Conservation (phyloP, 352 stramenopile genomes). For the Phytopythium aichiense region DNA sequence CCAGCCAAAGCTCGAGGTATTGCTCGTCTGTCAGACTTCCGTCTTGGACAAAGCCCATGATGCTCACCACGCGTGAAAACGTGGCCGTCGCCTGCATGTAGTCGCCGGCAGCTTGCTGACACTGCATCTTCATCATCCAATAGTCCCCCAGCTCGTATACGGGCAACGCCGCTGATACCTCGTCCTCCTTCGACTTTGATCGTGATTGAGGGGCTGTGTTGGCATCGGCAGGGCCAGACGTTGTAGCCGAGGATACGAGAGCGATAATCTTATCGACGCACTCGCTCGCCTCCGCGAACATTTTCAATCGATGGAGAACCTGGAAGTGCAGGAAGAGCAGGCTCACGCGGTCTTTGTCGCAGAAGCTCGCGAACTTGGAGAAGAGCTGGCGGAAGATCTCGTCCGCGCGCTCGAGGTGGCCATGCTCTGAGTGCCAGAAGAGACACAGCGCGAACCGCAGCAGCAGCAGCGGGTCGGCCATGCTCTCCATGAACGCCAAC, state of each 20-base stretch:
- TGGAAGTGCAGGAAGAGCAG: slow-evolving; percentile 66
- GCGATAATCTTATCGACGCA: slow-evolving; percentile 40
- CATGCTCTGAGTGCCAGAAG: slow-evolving; percentile 49
- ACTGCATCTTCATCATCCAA: slow-evolving; percentile 62
- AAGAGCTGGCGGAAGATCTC: slow-evolving; percentile 58
- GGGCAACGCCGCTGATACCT: neutral
- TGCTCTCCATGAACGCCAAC: slow-evolving; percentile 59
- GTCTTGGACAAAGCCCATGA: slow-evolving; percentile 24
- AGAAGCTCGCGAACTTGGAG: slow-evolving; percentile 53
- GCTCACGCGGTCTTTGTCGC: slow-evolving; percentile 50
- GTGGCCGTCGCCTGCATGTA: slow-evolving; percentile 46
- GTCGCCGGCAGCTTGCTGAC: slow-evolving; percentile 54
- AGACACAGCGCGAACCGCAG: slow-evolving; percentile 58
- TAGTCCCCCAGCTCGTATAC: slow-evolving; percentile 46
- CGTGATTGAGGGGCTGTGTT: neutral
- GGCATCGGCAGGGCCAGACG: neutral
- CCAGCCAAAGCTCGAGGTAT: slow-evolving; percentile 50
- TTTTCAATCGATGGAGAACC: slow-evolving; percentile 44
- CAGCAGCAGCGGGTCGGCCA: slow-evolving; percentile 53
- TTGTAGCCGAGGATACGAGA: neutral
- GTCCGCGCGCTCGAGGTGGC: slow-evolving; percentile 45
- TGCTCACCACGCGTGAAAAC: slow-evolving; percentile 36
- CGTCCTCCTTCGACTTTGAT: neutral
- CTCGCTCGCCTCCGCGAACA: slow-evolving; percentile 47
- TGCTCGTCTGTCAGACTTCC: slow-evolving; percentile 36